Conservation (phyloP, 805 yeast species). For the Candida rishiriensis region DNA sequence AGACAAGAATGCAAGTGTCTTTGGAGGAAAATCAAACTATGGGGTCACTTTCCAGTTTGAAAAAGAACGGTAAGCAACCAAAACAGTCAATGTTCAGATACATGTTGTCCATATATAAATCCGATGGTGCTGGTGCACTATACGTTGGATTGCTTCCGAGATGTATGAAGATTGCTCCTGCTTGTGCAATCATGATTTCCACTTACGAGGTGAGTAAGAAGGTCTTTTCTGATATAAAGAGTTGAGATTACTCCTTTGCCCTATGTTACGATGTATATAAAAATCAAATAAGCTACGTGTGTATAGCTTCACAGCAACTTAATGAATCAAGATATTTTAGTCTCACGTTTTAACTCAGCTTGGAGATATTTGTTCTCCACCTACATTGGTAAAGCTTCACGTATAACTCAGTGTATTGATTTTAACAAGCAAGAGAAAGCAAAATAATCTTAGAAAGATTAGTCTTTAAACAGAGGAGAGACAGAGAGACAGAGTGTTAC, state of each 20-base stretch:
- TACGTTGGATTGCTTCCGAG: slow-evolving; percentile 86
- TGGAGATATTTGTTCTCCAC: too few species aligned
- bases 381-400: too few species aligned
- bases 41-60: slow-evolving; percentile 8
- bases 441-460: too few species aligned
- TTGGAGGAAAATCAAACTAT: slow-evolving; percentile 26
- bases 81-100: slow-evolving; percentile 62
- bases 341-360: too few species aligned
- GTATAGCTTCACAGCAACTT: too few species aligned
- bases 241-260: background rate
- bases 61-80: slow-evolving; percentile 3
- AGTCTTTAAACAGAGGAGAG: too few species aligned
- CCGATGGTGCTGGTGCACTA: slow-evolving; percentile 80
- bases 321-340: too few species aligned
- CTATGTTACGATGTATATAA: background rate
- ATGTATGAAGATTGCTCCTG: slow-evolving; percentile 87
- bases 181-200: slow-evolving; percentile 98
- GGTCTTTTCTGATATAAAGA: slow-evolving; percentile 32
- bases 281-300: too few species aligned
- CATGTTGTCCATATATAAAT: slow-evolving; percentile 54
- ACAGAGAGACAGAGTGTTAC: background rate
- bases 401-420: too few species aligned
- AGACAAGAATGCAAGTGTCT: slow-evolving; percentile 81
- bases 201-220: slow-evolving; percentile 87
- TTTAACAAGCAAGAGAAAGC: too few species aligned